phyloP scores from a whole-genome alignment of 306 rosid species.

The Cucurbita maxima region DNA sequence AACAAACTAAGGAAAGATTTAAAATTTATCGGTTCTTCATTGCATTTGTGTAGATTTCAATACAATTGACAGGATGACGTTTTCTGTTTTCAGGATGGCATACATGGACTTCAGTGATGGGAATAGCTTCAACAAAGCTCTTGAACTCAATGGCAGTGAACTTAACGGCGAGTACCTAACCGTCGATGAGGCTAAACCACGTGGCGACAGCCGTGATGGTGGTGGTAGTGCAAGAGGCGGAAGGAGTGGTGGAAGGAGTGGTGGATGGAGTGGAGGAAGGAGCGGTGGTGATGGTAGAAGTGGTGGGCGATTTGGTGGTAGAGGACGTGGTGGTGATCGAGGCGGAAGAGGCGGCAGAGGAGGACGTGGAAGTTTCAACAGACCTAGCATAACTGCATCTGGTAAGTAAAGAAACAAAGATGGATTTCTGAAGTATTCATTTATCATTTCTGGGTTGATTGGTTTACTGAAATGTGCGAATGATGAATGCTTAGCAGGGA shows the following conservation, averaged over 20 bases:
- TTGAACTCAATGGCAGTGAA: constrained; percentile 39
- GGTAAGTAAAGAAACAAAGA: constrained; percentile 9
- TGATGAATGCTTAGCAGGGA: background rate
- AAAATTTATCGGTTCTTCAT: too few species aligned
- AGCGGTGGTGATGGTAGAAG: constrained; percentile 8
- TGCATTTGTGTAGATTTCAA: too few species aligned
- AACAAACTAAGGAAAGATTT: too few species aligned
- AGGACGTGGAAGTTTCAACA: constrained; percentile 26
- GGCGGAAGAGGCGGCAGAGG: constrained; percentile 26
- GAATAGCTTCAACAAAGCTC: constrained; percentile 27
- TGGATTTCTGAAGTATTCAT: too few species aligned
- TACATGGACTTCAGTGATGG: constrained; percentile 53
- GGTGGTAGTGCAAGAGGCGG: constrained; percentile 20
- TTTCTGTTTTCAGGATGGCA: constrained; percentile 35
- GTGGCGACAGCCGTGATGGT: constrained; percentile 21
- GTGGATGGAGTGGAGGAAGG: constrained; percentile 8
- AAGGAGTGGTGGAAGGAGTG: background rate
- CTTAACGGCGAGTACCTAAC: constrained; percentile 25
- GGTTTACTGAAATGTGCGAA: too few species aligned
- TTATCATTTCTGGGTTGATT: too few species aligned
- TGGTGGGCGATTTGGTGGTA: background rate
- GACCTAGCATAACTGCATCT: constrained; percentile 22
- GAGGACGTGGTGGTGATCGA: constrained; percentile 1
- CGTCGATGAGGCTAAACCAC: constrained; percentile 75
- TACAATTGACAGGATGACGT: background rate